Evolutionary conservation across 192 early-diverging fungal species (phyloP).

Genomic region (Thamnidium elegans): DNA sequence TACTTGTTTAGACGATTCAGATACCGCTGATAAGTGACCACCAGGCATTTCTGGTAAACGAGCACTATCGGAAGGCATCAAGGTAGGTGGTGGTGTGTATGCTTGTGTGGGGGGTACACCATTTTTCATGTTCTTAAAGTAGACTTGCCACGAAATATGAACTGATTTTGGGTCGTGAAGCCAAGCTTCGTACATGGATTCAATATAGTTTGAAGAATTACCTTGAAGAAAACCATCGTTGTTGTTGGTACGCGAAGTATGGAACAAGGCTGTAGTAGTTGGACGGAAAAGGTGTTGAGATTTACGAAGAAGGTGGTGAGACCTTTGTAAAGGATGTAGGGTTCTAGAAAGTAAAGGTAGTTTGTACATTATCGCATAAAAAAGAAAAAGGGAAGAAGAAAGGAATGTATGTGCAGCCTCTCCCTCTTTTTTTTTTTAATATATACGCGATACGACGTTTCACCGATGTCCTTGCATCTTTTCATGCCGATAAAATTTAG

Average conservation of each 20-base stretch:
- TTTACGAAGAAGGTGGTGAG: not conserved
- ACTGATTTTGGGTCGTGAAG: conserved; percentile 83
- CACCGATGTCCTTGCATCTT: no score
- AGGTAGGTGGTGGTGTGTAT: conserved; percentile 76
- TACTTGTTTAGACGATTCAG: conserved; percentile 52
- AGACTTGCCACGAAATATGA: conserved; percentile 93
- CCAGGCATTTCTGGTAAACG: conserved; percentile 45
- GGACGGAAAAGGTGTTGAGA: conserved; percentile 3
- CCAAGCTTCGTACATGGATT: conserved; percentile 95
- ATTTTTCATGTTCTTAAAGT: conserved; percentile 76
- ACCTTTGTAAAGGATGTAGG: no score
- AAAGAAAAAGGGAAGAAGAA: no score
- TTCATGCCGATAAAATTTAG: no score
- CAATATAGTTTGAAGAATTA: conserved; percentile 75
- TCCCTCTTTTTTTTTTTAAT: no score
- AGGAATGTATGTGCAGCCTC: no score
- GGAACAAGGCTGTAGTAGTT: not conserved
- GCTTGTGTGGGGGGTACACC: conserved; percentile 60
- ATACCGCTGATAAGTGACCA: conserved; percentile 41
- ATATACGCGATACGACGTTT: no score
- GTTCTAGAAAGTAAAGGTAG: conserved; percentile 32
- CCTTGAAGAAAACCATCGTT: conserved; percentile 78
- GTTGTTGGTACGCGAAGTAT: conserved; percentile 32
- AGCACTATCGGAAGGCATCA: conserved; percentile 65
- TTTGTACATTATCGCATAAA: no score